Evolutionary conservation across 305 asterid genomes (phyloP).

Genomic region (Andrographis paniculata): DNA sequence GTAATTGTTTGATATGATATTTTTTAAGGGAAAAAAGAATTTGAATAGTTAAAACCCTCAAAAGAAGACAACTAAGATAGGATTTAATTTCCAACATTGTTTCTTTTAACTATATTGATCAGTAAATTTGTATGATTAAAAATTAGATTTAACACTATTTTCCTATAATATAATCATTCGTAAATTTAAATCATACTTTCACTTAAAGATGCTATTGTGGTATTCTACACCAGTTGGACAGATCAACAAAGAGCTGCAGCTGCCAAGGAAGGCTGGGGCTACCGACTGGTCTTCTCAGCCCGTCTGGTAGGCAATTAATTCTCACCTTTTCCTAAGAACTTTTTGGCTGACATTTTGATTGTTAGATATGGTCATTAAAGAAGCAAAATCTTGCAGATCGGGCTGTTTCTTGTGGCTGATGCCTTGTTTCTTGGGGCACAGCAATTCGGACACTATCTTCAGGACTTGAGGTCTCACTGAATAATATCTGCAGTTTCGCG

Average conservation of each 20-base stretch:
- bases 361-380: slow-evolving; percentile 9
- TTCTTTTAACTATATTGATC: too few relatives aligned
- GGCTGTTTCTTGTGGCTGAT: slow-evolving; percentile 66
- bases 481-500: background rate
- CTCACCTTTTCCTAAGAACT: slow-evolving; percentile 2
- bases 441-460: slow-evolving; percentile 67
- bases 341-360: background rate
- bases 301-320: slow-evolving; percentile 67
- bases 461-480: slow-evolving; percentile 61
- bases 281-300: slow-evolving; percentile 68
- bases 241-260: slow-evolving; percentile 92
- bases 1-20: too few relatives aligned
- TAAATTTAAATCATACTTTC: too few relatives aligned
- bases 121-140: too few relatives aligned
- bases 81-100: too few relatives aligned
- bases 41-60: too few relatives aligned
- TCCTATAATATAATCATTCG: too few relatives aligned
- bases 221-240: slow-evolving; percentile 74
- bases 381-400: slow-evolving; percentile 38
- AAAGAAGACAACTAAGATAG: too few relatives aligned
- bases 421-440: slow-evolving; percentile 83
- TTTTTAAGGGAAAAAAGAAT: too few relatives aligned
- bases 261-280: slow-evolving; percentile 93
- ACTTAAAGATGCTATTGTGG: too few relatives aligned
- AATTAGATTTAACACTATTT: too few relatives aligned